Percentiles rank a stretch among this genome's conserved stretches.
These are phyloP conservation scores for Triticum turgidum DNA, from an alignment of 176 grass and related monocot genomes.

Conservation along the genomic window DNA sequence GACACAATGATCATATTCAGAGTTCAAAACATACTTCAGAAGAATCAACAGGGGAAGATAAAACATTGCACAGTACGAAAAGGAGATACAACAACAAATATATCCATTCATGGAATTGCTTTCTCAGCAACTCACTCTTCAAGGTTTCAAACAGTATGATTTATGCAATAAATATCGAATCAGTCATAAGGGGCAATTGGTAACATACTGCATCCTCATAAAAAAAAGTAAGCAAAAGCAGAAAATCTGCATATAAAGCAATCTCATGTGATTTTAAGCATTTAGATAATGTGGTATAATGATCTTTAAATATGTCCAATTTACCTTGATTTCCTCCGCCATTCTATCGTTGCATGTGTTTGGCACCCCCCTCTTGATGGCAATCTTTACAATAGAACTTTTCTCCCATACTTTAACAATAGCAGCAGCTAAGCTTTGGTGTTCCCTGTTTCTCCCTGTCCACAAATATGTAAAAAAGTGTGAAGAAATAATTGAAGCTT, in stretches of 20 bases:
- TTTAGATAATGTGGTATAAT: background rate
- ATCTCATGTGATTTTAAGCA: slow-evolving; percentile 1
- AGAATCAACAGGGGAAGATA: background rate
- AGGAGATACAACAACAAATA: background rate
- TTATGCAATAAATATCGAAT: background rate
- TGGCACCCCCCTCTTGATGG: slow-evolving; percentile 83
- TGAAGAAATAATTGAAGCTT: background rate
- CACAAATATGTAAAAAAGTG: background rate
- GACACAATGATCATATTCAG: slow-evolving; percentile 13
- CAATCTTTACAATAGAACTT: slow-evolving; percentile 93
- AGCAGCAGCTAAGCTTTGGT: slow-evolving; percentile 88
- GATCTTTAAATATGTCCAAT: background rate
- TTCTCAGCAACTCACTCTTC: background rate
- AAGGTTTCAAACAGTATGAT: background rate
- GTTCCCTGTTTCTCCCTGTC: slow-evolving; percentile 90
- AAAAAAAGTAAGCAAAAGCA: background rate
- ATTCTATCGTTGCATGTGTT: slow-evolving; percentile 85
- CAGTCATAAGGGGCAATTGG: background rate
- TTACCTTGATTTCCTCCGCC: slow-evolving; percentile 94
- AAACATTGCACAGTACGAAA: background rate
- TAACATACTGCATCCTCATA: background rate
- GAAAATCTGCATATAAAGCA: slow-evolving; percentile 7
- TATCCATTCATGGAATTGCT: background rate
- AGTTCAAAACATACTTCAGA: slow-evolving; percentile 23
- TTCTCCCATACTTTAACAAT: slow-evolving; percentile 98